Percentiles rank a stretch among this genome's conserved stretches.
phyloP scores from a whole-genome alignment of 23 red algal genomes.

The Agarophyton chilense region DNA sequence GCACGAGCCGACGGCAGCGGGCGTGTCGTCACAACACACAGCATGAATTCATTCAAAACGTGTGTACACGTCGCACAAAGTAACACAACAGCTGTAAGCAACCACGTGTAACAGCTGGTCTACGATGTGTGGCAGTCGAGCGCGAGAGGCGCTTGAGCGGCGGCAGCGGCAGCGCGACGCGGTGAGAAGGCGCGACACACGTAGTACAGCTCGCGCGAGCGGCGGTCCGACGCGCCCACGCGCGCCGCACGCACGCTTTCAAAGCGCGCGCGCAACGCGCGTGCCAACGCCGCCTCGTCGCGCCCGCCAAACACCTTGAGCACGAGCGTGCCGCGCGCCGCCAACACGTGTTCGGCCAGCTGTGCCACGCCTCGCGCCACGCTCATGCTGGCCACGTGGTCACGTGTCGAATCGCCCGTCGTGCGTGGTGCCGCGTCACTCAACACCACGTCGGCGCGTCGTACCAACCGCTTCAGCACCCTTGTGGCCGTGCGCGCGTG shows the following conservation, averaged over 20 bases:
- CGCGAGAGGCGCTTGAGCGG: too few relatives aligned
- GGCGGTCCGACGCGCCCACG: conserved; percentile 35
- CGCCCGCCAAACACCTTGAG: conserved; percentile 50
- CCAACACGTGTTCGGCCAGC: conserved; percentile 31
- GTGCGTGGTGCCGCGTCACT: conserved; percentile 83
- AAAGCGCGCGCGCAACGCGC: conserved; percentile 14
- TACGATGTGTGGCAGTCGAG: too few relatives aligned
- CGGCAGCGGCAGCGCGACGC: too few relatives aligned
- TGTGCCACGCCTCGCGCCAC: conserved; percentile 13
- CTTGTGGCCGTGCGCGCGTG: too few relatives aligned
- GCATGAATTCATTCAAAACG: too few relatives aligned
- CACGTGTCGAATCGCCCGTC: conserved; percentile 50
- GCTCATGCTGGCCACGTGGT: conserved; percentile 59
- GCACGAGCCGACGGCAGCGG: too few relatives aligned
- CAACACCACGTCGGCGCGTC: conserved; percentile 71
- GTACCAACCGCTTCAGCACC: too few relatives aligned
- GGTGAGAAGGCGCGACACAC: conserved; percentile 50
- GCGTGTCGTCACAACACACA: too few relatives aligned
- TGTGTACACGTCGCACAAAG: too few relatives aligned
- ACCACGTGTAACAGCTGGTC: too few relatives aligned
- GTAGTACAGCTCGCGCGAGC: conserved; percentile 69
- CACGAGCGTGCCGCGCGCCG: conserved; percentile 43
- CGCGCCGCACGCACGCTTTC: conserved; percentile 8
- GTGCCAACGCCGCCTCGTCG: conserved; percentile 30
- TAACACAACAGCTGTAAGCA: too few relatives aligned